Evolutionary conservation across 2,329 filamentous ascomycete genomes (phyloP).

Genomic region (Diplodia sapinea): DNA sequence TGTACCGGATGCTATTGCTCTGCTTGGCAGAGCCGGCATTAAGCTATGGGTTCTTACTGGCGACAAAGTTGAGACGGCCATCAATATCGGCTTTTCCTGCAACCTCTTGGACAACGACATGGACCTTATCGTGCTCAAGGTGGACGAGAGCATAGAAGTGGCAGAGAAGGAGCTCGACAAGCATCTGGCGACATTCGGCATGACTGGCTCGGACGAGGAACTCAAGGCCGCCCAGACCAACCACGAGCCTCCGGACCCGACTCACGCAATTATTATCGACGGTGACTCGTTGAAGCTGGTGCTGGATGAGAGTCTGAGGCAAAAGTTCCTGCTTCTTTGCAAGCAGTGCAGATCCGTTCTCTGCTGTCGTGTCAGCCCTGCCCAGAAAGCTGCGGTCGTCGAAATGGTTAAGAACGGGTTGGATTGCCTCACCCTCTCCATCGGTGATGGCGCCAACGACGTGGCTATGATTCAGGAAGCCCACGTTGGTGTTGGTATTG

Average conservation of each 20-base stretch:
- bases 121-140: constrained; percentile 90
- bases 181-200: constrained; percentile 72
- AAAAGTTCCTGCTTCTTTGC: constrained; percentile 93
- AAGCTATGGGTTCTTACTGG: constrained; percentile 98
- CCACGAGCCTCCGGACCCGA: constrained; percentile 84
- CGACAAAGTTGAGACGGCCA: constrained; percentile 98
- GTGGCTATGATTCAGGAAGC: constrained; percentile 98
- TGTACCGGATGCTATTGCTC: constrained; percentile 91
- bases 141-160: constrained; percentile 69
- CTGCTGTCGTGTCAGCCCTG: constrained; percentile 95
- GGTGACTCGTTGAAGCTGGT: constrained; percentile 91
- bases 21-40: constrained; percentile 91
- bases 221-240: constrained; percentile 77
- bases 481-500: constrained; percentile 95
- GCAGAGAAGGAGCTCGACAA: constrained; percentile 76
- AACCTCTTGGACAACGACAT: constrained; percentile 97
- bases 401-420: constrained; percentile 92
- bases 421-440: constrained; percentile 93
- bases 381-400: constrained; percentile 97
- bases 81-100: constrained; percentile 99
- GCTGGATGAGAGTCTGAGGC: constrained; percentile 79
- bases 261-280: constrained; percentile 92
- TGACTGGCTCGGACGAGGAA: constrained; percentile 86
- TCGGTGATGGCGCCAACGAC: constrained; percentile 94
- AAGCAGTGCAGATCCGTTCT: constrained; percentile 97